Evolutionary conservation across 192 early-diverging fungal species (phyloP), one percentile per base, ranked within the genome.

Genomic region (Backusella mclennaniae): DNA sequence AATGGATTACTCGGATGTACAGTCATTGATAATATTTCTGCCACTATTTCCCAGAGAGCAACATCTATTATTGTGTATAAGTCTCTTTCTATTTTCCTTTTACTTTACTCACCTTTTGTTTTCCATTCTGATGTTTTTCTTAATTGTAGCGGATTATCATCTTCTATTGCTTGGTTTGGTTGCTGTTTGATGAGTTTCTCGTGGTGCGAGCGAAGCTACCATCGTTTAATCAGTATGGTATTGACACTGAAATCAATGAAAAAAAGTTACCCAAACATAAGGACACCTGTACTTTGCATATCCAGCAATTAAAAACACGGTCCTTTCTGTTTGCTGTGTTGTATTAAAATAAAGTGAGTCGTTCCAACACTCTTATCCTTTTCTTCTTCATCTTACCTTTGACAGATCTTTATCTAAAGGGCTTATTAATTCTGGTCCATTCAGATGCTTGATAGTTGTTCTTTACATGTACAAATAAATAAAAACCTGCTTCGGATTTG

Each of bases 241-340:
- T 14, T 59, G 9, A 2, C 52, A 68, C 4, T 0, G 39, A 6
- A 36, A 14, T 0, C 4, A 49, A 71, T 26, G 19, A 19, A 35
- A 33, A 17, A 41, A 12, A n/a, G 0, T 15, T 71, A 71, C 70
- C 70, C 70, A 71, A 17, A 71, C 70, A 71, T 71, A 71, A 14
- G 70, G 70, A 33, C 70, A 71, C 33, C 44, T 36, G 39, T 71
- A 71, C 19, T 71, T 71, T 46, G 70, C 70, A 49, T 71, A 71
- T 17, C 70, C 70, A 31, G 70, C 70, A 26, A 71, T 39, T 49
- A 71, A 49, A 49, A 71, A 71, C 12, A 71, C 44, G 15, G 44
- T 49, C 33, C 70, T 39, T 71, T 71, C 42, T 44, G 23, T 49
- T 49, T 71, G 26, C 70, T 49, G 46, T 33, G 14, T 33, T 4